A percentile compares a stretch with the other conserved stretches of the same genome.
phyloP scores from a whole-genome alignment of 139 green algal genomes.

The Chlorella sp. region DNA sequence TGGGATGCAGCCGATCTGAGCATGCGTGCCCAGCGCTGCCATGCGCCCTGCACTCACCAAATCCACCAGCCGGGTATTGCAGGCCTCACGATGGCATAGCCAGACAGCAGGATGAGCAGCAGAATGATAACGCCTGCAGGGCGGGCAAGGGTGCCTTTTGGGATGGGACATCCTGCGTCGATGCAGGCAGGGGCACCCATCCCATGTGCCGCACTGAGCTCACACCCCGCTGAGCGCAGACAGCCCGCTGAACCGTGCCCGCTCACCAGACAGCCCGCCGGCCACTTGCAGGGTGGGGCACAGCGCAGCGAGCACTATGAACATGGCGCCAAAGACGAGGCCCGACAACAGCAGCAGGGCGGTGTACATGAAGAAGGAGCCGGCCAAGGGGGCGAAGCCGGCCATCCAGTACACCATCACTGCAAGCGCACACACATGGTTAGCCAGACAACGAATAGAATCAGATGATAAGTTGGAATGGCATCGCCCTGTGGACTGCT shows the following conservation, averaged over 20 bases:
- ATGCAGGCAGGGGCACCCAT: no score
- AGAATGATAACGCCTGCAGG: not conserved
- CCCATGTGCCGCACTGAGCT: no score
- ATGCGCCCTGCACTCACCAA: not conserved
- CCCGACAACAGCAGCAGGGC: not conserved
- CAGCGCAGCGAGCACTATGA: not conserved
- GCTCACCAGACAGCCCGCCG: not conserved
- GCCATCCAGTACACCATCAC: not conserved
- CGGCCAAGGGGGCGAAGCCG: not conserved
- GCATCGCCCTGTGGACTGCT: no score
- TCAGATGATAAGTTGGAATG: no score
- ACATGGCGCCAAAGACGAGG: not conserved
- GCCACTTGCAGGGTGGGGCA: not conserved
- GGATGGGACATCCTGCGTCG: no score
- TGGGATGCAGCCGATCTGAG: no score
- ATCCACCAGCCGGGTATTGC: conserved; percentile 13
- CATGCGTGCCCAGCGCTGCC: no score
- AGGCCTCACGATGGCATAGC: not conserved
- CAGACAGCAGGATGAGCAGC: not conserved
- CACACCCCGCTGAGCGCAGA: no score
- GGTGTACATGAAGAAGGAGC: not conserved
- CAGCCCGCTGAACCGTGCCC: no score
- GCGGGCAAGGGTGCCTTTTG: no score
- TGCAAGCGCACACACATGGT: not conserved
- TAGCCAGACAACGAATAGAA: no score